Evolutionary conservation across 805 yeast genomes (phyloP).

Genomic region (Sugiyamaella valdiviana): DNA sequence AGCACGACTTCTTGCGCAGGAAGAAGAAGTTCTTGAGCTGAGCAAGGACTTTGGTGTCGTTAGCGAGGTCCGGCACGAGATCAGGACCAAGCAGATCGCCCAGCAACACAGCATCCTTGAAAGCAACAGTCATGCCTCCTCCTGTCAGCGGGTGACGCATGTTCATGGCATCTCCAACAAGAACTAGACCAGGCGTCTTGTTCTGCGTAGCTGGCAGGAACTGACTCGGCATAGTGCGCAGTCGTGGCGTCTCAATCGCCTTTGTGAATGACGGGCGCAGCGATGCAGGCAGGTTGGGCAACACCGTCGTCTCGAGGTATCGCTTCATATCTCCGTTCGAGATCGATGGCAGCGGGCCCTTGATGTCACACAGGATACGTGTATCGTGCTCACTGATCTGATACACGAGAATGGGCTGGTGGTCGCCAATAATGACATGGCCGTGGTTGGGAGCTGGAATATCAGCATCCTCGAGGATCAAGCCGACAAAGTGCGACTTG

Average conservation of each 20-base stretch:
- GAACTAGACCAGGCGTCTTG: slow-evolving; percentile 63
- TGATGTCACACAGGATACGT: slow-evolving; percentile 82
- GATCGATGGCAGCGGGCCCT: slow-evolving; percentile 68
- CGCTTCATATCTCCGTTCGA: slow-evolving; percentile 48
- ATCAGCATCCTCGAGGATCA: slow-evolving; percentile 66
- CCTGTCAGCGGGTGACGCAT: slow-evolving; percentile 99
- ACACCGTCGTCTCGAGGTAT: slow-evolving; percentile 56
- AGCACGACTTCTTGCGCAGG: slow-evolving; percentile 69
- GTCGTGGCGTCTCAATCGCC: slow-evolving; percentile 54
- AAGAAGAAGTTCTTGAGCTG: slow-evolving; percentile 63
- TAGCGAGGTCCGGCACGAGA: slow-evolving; percentile 47
- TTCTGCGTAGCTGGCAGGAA: slow-evolving; percentile 72
- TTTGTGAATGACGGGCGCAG: slow-evolving; percentile 60
- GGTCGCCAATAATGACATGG: slow-evolving; percentile 78
- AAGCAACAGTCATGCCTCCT: slow-evolving; percentile 98
- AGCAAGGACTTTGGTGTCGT: slow-evolving; percentile 50
- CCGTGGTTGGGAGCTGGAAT: slow-evolving; percentile 75
- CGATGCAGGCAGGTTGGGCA: slow-evolving; percentile 60
- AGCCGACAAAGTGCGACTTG: slow-evolving; percentile 82
- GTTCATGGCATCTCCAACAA: slow-evolving; percentile 89
- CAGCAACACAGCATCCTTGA: slow-evolving; percentile 72
- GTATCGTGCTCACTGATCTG: slow-evolving; percentile 81
- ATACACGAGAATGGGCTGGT: slow-evolving; percentile 83
- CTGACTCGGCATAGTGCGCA: slow-evolving; percentile 90
- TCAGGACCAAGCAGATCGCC: slow-evolving; percentile 55